A percentile compares a stretch with the other conserved stretches of the same genome.
These are phyloP conservation scores for Colletotrichum graminicola DNA, from an alignment of 2,329 filamentous ascomycete genomes.

Conservation along the genomic window DNA sequence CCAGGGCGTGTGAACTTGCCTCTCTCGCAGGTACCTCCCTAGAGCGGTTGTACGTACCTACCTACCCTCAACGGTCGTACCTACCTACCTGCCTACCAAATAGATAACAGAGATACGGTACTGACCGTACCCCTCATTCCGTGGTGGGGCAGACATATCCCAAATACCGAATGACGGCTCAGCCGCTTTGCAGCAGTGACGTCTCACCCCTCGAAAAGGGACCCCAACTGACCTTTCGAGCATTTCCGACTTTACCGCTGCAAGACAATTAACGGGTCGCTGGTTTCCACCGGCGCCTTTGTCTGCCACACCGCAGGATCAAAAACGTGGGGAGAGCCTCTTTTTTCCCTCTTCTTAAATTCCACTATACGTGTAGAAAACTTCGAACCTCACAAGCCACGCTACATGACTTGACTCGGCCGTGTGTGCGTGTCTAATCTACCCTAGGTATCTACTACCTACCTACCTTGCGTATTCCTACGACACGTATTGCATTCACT, in stretches of 20 bases:
- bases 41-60: no score
- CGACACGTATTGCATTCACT: not conserved
- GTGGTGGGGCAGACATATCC: constrained; percentile 28
- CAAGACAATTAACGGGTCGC: constrained; percentile 36
- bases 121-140: constrained; percentile 34
- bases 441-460: not conserved
- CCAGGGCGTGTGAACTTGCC: not conserved
- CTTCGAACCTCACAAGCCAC: not conserved
- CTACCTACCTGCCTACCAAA: not conserved
- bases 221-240: constrained; percentile 3
- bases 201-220: constrained; percentile 21
- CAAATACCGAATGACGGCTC: constrained; percentile 31
- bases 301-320: constrained; percentile 23
- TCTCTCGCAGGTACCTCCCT: no score
- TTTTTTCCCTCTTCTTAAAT: not conserved
- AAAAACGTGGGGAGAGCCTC: constrained; percentile 1
- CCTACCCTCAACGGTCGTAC: no score
- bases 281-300: constrained; percentile 12
- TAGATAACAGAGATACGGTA: constrained; percentile 16
- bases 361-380: not conserved
- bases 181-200: constrained; percentile 35
- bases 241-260: constrained; percentile 32
- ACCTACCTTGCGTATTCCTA: not conserved
- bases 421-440: not conserved
- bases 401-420: constrained; percentile 13